phyloP scores from a whole-genome alignment of 169 alveolate genomes.

The Eimeria tenella region DNA sequence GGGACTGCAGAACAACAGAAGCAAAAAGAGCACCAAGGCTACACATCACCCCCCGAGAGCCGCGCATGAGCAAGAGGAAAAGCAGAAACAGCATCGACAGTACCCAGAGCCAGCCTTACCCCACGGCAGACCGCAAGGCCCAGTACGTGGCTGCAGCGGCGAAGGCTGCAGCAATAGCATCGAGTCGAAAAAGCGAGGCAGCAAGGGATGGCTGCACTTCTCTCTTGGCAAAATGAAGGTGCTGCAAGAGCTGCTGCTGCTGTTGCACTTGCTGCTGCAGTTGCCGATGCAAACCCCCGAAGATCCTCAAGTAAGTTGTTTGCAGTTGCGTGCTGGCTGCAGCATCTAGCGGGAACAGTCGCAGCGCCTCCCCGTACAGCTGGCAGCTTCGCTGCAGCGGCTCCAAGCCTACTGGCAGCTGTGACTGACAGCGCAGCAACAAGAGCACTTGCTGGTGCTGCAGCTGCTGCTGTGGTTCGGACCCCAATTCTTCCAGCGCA shows the following conservation, averaged over 20 bases:
- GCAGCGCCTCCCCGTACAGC: slow-evolving; percentile 8
- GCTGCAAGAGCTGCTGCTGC: not conserved
- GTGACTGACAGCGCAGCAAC: not conserved
- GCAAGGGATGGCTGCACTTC: not conserved
- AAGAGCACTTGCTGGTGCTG: slow-evolving; percentile 21
- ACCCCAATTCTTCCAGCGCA: not conserved
- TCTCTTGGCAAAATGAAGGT: not conserved
- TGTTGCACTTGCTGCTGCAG: not conserved
- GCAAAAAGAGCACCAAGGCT: not conserved
- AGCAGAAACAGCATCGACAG: not conserved
- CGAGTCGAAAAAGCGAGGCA: not conserved
- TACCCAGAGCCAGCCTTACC: not conserved
- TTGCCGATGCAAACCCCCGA: not conserved
- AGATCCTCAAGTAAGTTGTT: not conserved
- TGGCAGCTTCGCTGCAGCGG: not conserved
- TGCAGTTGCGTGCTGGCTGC: not conserved
- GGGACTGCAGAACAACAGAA: slow-evolving; percentile 11
- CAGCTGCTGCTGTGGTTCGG: not conserved
- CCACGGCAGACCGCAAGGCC: not conserved
- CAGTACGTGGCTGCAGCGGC: slow-evolving; percentile 5
- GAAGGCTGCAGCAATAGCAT: slow-evolving; percentile 18
- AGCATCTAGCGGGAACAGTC: not conserved
- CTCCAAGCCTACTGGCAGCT: not conserved
- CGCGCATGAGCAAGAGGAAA: not conserved
- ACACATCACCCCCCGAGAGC: not conserved